phyloP scores from a whole-genome alignment of 306 rosid genomes.

The Acacia melanoxylon region DNA sequence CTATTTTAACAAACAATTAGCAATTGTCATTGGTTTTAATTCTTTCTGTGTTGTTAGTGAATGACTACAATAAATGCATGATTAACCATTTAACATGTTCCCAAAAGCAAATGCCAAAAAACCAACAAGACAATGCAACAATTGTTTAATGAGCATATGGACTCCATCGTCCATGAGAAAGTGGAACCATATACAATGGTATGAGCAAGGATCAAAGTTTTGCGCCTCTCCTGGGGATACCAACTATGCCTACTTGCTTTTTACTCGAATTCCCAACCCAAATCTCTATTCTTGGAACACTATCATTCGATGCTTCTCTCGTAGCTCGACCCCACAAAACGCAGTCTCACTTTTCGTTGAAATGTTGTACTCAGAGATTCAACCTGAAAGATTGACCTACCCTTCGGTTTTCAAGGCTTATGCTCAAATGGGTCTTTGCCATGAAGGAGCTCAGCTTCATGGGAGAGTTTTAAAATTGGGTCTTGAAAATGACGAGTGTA shows the following conservation, averaged over 20 bases:
- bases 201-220: conserved; percentile 5
- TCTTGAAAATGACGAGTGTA: too few species aligned
- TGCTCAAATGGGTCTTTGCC: conserved; percentile 59
- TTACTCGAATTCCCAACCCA: conserved; percentile 50
- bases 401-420: conserved; percentile 91
- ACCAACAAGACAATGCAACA: too few species aligned
- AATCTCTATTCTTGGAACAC: conserved; percentile 81
- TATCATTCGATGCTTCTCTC: conserved; percentile 74
- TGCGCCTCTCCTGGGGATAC: conserved; percentile 72
- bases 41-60: too few species aligned
- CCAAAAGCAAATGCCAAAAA: too few species aligned
- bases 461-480: conserved; percentile 67
- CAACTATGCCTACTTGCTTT: conserved; percentile 68
- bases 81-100: too few species aligned
- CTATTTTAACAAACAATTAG: too few species aligned
- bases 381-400: conserved; percentile 66
- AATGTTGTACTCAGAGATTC: conserved; percentile 58
- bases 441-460: conserved; percentile 81
- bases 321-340: conserved; percentile 59
- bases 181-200: too few species aligned
- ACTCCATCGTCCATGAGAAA: too few species aligned
- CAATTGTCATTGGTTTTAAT: too few species aligned
- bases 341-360: conserved; percentile 69
- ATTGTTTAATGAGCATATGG: too few species aligned
- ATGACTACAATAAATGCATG: too few species aligned